Evolutionary conservation across 345 rosid genomes (phyloP).

Genomic region (Camelina sativa): DNA sequence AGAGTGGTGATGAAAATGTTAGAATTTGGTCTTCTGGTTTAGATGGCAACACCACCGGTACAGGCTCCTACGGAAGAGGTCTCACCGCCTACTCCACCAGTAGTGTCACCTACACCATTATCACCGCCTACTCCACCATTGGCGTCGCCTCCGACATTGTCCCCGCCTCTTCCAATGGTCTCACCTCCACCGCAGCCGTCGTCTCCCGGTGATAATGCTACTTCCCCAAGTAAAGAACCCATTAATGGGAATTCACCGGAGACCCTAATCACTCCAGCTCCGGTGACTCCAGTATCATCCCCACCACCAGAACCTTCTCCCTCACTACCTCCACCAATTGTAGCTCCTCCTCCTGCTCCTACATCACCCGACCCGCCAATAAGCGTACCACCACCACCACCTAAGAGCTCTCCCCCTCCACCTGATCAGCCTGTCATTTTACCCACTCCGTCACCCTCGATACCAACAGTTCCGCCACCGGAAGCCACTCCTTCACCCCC

Average conservation of each 20-base stretch:
- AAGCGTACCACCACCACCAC: slow-evolving; percentile 32
- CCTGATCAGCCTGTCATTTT: slow-evolving; percentile 32
- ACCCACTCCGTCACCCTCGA: slow-evolving; percentile 19
- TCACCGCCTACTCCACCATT: slow-evolving; percentile 25
- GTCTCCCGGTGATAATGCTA: slow-evolving; percentile 29
- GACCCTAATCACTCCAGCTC: slow-evolving; percentile 30
- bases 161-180: slow-evolving; percentile 29
- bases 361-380: slow-evolving; percentile 23
- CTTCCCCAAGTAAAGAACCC: slow-evolving; percentile 42
- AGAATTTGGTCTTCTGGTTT: slow-evolving; percentile 17
- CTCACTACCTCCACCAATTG: slow-evolving; percentile 39
- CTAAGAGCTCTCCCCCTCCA: slow-evolving; percentile 39
- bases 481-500: slow-evolving; percentile 27
- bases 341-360: slow-evolving; percentile 45
- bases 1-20: slow-evolving; percentile 4
- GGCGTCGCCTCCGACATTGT: slow-evolving; percentile 28
- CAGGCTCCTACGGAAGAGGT: slow-evolving; percentile 59
- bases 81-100: slow-evolving; percentile 47
- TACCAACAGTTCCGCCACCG: slow-evolving; percentile 12
- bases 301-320: slow-evolving; percentile 43
- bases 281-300: slow-evolving; percentile 40
- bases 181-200: slow-evolving; percentile 3
- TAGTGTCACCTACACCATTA: background rate
- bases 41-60: slow-evolving; percentile 65
- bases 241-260: slow-evolving; percentile 29